Conservation (phyloP, 2,329 filamentous ascomycete genomes). For the Didymella keratinophila region DNA sequence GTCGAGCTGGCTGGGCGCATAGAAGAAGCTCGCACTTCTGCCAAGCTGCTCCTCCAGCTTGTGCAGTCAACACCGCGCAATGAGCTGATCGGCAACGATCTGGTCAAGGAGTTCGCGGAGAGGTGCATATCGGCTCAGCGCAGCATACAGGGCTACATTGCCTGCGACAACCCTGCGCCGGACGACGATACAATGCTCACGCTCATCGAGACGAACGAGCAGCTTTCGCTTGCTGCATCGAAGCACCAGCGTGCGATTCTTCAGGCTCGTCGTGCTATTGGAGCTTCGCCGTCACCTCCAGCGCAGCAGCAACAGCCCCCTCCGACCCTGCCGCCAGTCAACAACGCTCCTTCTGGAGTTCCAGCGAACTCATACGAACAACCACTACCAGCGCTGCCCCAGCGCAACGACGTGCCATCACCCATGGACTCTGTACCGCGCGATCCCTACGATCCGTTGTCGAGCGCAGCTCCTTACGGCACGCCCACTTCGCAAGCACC, state of each 20-base stretch:
- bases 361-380: constrained; percentile 26
- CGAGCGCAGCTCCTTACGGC: constrained; percentile 9
- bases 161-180: constrained; percentile 76
- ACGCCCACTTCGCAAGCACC: constrained; percentile 12
- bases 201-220: constrained; percentile 93
- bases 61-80: constrained; percentile 81
- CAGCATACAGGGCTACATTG: constrained; percentile 87
- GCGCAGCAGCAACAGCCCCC: constrained; percentile 24
- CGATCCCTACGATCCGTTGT: constrained; percentile 18
- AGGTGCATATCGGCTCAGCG: constrained; percentile 82
- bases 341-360: constrained; percentile 23
- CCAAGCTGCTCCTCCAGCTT: constrained; percentile 90
- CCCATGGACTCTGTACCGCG: constrained; percentile 13
- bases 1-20: constrained; percentile 82
- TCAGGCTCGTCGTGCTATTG: constrained; percentile 60
- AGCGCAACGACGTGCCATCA: constrained; percentile 22
- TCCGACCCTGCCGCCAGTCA: constrained; percentile 6
- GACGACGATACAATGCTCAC: constrained; percentile 95
- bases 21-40: constrained; percentile 89
- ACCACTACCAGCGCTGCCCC: constrained; percentile 17
- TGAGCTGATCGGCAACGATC: constrained; percentile 82
- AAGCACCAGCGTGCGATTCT: constrained; percentile 83
- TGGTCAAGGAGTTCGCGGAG: constrained; percentile 90
- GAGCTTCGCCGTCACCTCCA: constrained; percentile 37
- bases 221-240: constrained; percentile 80